A percentile compares a stretch with the other conserved stretches of the same genome.
Conservation (phyloP, 257 asterid species). For the Solanum chiquidenum region DNA sequence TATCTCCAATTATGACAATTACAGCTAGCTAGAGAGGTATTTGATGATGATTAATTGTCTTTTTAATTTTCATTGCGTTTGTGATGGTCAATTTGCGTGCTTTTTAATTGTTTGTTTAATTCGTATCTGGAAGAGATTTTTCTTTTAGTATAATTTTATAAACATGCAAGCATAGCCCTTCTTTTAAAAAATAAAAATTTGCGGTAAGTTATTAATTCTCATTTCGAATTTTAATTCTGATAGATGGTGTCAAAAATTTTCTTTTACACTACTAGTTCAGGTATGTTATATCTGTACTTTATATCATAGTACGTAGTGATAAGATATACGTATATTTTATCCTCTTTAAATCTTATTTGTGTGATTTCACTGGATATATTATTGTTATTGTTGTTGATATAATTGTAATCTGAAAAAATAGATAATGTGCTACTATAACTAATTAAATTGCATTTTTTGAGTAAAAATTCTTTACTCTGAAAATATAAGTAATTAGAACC, state of each 20-base stretch:
- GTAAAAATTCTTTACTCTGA: not conserved
- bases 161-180: not conserved
- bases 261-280: not conserved
- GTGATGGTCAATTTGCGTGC: not conserved
- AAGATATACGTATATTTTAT: no score
- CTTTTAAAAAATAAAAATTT: not conserved
- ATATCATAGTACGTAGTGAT: not conserved
- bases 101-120: not conserved
- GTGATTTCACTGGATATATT: accelerated
- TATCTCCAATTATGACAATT: not conserved
- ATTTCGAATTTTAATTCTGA: not conserved
- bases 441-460: not conserved
- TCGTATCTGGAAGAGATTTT: not conserved
- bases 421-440: not conserved
- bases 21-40: not conserved
- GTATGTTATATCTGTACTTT: no score
- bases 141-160: not conserved
- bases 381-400: not conserved
- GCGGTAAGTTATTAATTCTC: not conserved
- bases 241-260: not conserved
- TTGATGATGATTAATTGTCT: not conserved
- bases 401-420: not conserved
- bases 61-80: not conserved
- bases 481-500: not conserved
- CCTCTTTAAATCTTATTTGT: not conserved